Conservation (phyloP, 2,329 filamentous ascomycete species). For the Elsinoe australis region DNA sequence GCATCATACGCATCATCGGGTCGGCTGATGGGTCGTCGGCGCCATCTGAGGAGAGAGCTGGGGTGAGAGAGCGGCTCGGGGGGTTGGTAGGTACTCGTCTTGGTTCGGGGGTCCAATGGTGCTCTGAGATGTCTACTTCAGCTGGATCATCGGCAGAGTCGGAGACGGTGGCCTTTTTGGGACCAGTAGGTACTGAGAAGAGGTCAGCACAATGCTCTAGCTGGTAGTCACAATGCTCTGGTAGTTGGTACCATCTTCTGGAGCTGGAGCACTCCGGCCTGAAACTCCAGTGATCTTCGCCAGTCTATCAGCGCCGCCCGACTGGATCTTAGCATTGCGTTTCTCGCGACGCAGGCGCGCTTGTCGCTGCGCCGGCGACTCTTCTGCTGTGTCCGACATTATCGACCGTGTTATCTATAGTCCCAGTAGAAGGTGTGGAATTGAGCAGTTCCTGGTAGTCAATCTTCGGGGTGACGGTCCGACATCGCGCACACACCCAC, state of each 20-base stretch:
- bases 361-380: conserved; percentile 46
- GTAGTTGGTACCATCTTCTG: conserved; percentile 18
- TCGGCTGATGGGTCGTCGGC: conserved; percentile 41
- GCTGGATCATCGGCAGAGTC: conserved; percentile 55
- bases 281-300: conserved; percentile 68
- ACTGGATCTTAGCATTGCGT: conserved; percentile 68
- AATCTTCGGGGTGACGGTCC: too few relatives aligned
- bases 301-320: conserved; percentile 60
- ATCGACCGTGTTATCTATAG: too few relatives aligned
- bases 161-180: conserved; percentile 25
- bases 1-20: conserved; percentile 66
- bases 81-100: conserved; percentile 9
- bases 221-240: neutral
- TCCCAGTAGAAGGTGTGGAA: too few relatives aligned
- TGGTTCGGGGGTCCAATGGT: conserved; percentile 22
- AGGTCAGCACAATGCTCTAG: conserved; percentile 12
- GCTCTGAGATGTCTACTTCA: conserved; percentile 71
- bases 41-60: conserved; percentile 4
- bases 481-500: too few relatives aligned
- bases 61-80: conserved; percentile 5
- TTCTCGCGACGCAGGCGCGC: conserved; percentile 70
- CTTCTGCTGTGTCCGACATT: conserved; percentile 26
- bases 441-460: too few relatives aligned
- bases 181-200: too few relatives aligned
- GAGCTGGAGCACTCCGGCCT: conserved; percentile 41